These are phyloP conservation scores for Neurospora hispaniola DNA, from an alignment of 495 filamentous ascomycete genomes.

Conservation along the genomic window DNA sequence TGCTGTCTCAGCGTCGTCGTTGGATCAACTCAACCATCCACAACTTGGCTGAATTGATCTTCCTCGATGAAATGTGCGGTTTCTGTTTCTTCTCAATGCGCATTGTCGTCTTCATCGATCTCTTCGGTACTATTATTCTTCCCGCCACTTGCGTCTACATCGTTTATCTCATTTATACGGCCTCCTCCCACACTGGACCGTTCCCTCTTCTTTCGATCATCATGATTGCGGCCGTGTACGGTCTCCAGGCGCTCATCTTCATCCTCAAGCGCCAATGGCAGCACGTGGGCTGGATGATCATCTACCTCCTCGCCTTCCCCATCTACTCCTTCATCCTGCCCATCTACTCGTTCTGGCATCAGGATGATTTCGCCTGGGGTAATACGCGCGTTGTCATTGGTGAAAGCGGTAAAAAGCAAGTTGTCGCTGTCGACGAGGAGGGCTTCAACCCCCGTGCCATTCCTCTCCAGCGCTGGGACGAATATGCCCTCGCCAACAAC, in stretches of 20 bases:
- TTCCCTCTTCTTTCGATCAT: slow-evolving; percentile 80
- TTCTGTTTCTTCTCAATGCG: slow-evolving; percentile 99
- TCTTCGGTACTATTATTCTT: slow-evolving; percentile 86
- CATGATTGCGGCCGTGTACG: slow-evolving; percentile 85
- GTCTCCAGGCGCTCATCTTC: slow-evolving; percentile 92
- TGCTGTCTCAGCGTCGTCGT: slow-evolving; percentile 87
- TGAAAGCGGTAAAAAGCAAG: slow-evolving; percentile 79
- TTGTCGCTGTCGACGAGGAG: slow-evolving; percentile 80
- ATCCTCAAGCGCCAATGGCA: slow-evolving; percentile 95
- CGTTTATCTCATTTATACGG: slow-evolving; percentile 75
- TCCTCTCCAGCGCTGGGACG: slow-evolving; percentile 93
- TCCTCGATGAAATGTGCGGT: slow-evolving; percentile 83
- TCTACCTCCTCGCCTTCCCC: slow-evolving; percentile 88
- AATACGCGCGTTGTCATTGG: slow-evolving; percentile 95
- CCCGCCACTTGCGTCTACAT: slow-evolving; percentile 87
- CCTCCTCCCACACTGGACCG: slow-evolving; percentile 59
- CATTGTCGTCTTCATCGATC: slow-evolving; percentile 92
- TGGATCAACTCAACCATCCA: slow-evolving; percentile 99
- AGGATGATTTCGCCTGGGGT: slow-evolving; percentile 97
- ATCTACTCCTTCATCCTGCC: slow-evolving; percentile 89
- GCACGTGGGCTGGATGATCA: slow-evolving; percentile 98
- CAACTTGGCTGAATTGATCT: slow-evolving; percentile 82
- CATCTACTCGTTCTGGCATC: slow-evolving; percentile 97
- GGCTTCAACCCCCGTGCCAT: slow-evolving; percentile 84
- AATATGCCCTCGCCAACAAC: slow-evolving; percentile 84